Evolutionary conservation across 257 asterid genomes (phyloP), one percentile per base, ranked within the genome.

Genomic region (Forsythia viridissima): DNA sequence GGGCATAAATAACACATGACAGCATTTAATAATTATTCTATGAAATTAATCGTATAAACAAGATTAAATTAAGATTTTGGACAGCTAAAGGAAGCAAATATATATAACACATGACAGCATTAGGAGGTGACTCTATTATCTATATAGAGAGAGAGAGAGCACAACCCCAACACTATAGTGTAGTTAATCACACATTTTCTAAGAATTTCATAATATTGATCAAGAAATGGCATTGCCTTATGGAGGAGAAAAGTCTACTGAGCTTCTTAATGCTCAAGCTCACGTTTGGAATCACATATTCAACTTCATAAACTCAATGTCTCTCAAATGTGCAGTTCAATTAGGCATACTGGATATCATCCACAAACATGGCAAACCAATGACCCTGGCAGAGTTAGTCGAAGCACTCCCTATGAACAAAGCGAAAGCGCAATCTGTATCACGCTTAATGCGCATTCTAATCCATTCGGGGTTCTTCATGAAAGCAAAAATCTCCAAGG

Each of bases 261-360:
- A 79, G 51, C 36, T 79, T 15, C 66, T 79, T 61, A 5, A 57
- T 40, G 77, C 78, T n/a, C 74, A 72, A 38, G 69, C 78, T 65
- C 78, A 72, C 36, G 40, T 79, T 6, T 79, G 61, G 42, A 42
- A 43, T 30, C 78, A 79, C 55, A 42, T 36, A n/a, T 63, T 72
- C 18, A 57, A 52, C 59, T 72, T 48, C 71, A 70, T 46, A 79
- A 79, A 79, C 21, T 79, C 82, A 20, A 73, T 73, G 69, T n/a
- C 72, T 21, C 69, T 79, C 52, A 20, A 65, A 11, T 59, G 69
- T 61, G 75, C 70, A 40, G 43, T 73, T 79, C 79, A 79, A 18
- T 15, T 79, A 73, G 73, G 66, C 44, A 65, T 73, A 40, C 74
- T 70, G 18, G 59, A 79, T 63, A 44, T 73, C 15, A 65, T 79